Conservation (phyloP, 345 rosid species). For the Geranium brycei region DNA sequence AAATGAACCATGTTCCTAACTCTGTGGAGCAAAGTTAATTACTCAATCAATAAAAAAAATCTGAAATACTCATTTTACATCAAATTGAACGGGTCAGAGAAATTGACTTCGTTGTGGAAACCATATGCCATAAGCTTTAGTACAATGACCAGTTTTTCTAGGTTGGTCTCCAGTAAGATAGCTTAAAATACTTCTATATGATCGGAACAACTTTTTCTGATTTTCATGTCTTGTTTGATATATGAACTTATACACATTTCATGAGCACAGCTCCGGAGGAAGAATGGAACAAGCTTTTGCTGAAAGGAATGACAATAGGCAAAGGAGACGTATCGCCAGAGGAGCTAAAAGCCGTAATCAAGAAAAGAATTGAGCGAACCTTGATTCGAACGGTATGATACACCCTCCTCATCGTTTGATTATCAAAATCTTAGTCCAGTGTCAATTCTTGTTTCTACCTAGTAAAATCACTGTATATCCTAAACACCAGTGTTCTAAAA, state of each 20-base stretch:
- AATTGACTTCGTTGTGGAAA: too few species aligned
- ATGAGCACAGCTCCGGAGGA: slow-evolving; percentile 67
- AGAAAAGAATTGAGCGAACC: slow-evolving; percentile 65
- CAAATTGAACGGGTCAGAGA: not conserved
- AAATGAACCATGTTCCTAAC: not conserved
- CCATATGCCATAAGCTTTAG: too few species aligned
- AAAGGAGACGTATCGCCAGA: slow-evolving; percentile 57
- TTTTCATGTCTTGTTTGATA: not conserved
- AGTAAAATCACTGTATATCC: not conserved
- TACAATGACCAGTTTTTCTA: too few species aligned
- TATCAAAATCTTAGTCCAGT: not conserved
- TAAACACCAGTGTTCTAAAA: too few species aligned
- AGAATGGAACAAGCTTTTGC: slow-evolving; percentile 65
- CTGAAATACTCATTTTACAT: too few species aligned
- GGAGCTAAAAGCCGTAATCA: slow-evolving; percentile 54
- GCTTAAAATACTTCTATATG: too few species aligned
- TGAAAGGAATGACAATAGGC: slow-evolving; percentile 54
- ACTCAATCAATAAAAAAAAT: too few species aligned
- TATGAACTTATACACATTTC: not conserved
- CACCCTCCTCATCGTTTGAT: not conserved
- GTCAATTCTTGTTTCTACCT: not conserved
- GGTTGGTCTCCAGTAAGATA: too few species aligned
- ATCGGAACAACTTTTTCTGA: too few species aligned
- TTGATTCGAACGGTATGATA: slow-evolving; percentile 68
- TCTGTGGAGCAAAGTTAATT: not conserved